Conservation (phyloP, 768 basidiomycete genomes). For the Termitomyces sp. region DNA sequence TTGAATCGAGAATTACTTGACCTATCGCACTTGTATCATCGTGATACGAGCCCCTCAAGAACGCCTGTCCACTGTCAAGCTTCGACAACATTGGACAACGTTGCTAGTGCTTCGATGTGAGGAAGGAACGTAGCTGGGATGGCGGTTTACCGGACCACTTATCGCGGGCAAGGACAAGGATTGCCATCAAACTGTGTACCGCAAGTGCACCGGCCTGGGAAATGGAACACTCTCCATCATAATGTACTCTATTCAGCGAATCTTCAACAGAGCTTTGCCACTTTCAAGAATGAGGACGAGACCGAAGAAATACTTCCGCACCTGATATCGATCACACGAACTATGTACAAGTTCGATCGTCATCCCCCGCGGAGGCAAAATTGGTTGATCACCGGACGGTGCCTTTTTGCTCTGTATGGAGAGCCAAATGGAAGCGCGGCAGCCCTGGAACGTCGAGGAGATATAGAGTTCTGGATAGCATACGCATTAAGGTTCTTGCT, state of each 20-base stretch:
- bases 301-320: not conserved
- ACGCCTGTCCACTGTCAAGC: not conserved
- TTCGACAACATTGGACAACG: not conserved
- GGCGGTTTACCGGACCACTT: not conserved
- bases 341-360: not conserved
- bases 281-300: not conserved
- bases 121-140: not conserved
- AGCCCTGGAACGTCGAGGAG: not conserved
- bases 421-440: not conserved
- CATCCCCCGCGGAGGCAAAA: not conserved
- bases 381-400: not conserved
- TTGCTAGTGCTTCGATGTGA: not conserved
- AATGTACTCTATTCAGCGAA: not conserved
- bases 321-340: not conserved
- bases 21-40: not conserved
- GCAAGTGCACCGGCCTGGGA: not conserved
- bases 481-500: not conserved
- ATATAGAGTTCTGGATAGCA: not conserved
- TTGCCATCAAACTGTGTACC: not conserved
- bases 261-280: not conserved
- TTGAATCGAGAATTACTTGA: not conserved
- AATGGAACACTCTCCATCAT: not conserved
- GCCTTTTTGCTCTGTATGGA: not conserved
- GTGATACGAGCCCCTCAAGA: not conserved
- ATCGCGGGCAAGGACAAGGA: not conserved